Evolutionary conservation across 208 protist species (phyloP).

Genomic region (Trypanosoma avium): DNA sequence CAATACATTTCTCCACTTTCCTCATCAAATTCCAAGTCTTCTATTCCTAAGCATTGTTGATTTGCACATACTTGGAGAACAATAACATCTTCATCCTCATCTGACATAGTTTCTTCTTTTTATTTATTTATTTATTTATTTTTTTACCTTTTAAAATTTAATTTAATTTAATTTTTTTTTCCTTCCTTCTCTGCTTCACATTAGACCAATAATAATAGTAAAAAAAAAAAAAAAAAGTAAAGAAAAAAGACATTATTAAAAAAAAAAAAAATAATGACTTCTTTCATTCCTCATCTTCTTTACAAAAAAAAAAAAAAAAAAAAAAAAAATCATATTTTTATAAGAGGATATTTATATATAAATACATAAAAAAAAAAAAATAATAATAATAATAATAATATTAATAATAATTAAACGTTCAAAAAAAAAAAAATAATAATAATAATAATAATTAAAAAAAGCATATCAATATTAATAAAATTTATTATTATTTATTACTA

Average conservation of each 20-base stretch:
- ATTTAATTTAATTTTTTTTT: not conserved
- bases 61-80: conserved; percentile 78
- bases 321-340: no score
- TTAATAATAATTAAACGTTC: conserved; percentile 11
- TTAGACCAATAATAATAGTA: not conserved
- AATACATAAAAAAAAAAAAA: not conserved
- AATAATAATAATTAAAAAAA: no score
- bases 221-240: not conserved
- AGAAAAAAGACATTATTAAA: no score
- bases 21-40: conserved; percentile 73
- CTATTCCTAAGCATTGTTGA: conserved; percentile 67
- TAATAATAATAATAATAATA: conserved; percentile 22
- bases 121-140: not conserved
- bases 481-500: no score
- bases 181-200: no score
- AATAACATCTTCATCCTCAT: conserved; percentile 81
- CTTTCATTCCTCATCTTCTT: no score
- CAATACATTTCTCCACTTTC: conserved; percentile 77
- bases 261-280: no score
- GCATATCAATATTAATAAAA: not conserved
- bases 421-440: not conserved
- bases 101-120: conserved; percentile 21
- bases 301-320: no score
- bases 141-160: not conserved
- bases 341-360: not conserved